A percentile compares a stretch with the other conserved stretches of the same genome.
Conservation (phyloP, 208 protist genomes). For the Leptomonas seymouri region DNA sequence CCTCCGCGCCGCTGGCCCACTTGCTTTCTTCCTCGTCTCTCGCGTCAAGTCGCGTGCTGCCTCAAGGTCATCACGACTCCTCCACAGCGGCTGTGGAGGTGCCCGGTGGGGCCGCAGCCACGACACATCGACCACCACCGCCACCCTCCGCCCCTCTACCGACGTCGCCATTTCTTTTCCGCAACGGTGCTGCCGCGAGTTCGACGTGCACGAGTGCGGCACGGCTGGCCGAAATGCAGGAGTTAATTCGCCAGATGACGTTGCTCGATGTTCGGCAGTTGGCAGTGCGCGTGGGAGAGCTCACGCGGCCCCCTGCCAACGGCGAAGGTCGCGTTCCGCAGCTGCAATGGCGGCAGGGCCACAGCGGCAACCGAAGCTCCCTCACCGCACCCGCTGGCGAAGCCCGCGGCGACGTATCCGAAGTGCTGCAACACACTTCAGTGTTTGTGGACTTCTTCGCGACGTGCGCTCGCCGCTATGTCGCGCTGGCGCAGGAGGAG, state of each 20-base stretch:
- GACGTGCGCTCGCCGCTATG: slow-evolving; percentile 18
- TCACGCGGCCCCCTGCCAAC: slow-evolving; percentile 4
- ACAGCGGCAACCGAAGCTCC: neutral
- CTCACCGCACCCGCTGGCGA: neutral
- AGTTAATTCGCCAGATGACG: slow-evolving; percentile 43
- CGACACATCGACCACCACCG: too few relatives aligned
- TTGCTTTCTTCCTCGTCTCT: too few relatives aligned
- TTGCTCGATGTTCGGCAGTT: slow-evolving; percentile 32
- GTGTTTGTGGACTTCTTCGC: slow-evolving; percentile 29
- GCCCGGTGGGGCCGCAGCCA: too few relatives aligned
- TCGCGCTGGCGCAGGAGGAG: slow-evolving; percentile 18
- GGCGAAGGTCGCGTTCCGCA: slow-evolving; percentile 4
- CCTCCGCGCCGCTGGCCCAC: neutral
- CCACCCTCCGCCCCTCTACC: too few relatives aligned
- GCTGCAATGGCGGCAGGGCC: slow-evolving; percentile 18
- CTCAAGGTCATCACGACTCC: too few relatives aligned
- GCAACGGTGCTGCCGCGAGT: neutral
- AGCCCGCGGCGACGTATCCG: neutral
- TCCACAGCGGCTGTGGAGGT: too few relatives aligned
- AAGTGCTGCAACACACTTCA: slow-evolving; percentile 26
- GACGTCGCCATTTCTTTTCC: too few relatives aligned
- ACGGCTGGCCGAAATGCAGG: slow-evolving; percentile 29
- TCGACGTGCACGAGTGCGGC: neutral
- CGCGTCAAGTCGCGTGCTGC: too few relatives aligned
- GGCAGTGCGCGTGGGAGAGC: slow-evolving; percentile 17